These are phyloP conservation scores for Blepharisma undulans DNA, from an alignment of 169 alveolate species.

Conservation along the genomic window DNA sequence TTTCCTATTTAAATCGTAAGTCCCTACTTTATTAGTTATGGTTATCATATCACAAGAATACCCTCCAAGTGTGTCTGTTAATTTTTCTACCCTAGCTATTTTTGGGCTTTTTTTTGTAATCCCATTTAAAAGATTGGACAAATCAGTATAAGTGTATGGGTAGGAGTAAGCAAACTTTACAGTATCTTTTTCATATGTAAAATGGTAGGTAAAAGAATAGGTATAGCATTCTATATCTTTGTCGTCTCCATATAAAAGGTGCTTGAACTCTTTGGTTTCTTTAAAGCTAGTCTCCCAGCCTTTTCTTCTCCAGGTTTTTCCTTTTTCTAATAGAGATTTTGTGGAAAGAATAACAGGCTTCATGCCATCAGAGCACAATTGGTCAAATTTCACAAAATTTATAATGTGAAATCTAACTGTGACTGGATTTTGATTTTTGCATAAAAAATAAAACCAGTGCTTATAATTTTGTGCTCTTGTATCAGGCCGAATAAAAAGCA, in stretches of 20 bases:
- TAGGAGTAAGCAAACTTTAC: conserved; percentile 83
- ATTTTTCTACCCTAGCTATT: neutral
- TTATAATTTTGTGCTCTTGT: conserved; percentile 87
- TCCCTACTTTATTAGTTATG: conserved; percentile 46
- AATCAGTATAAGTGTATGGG: conserved; percentile 84
- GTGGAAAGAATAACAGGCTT: conserved; percentile 14
- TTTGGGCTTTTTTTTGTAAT: conserved; percentile 47
- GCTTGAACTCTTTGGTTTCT: conserved; percentile 30
- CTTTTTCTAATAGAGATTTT: neutral
- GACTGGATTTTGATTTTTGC: neutral
- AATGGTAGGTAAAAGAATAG: conserved; percentile 76
- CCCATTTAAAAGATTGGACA: conserved; percentile 47
- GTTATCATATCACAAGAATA: conserved; percentile 78
- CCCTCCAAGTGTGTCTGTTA: conserved; percentile 87
- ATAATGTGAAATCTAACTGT: conserved; percentile 62
- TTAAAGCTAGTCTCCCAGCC: neutral
- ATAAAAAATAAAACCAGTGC: conserved; percentile 87
- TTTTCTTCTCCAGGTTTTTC: neutral
- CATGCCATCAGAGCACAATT: conserved; percentile 57
- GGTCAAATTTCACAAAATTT: conserved; percentile 48
- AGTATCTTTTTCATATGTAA: conserved; percentile 69
- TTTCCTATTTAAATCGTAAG: neutral
- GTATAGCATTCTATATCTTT: conserved; percentile 39
- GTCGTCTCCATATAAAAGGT: conserved; percentile 74
- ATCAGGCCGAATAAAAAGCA: conserved; percentile 88